These are phyloP conservation scores for Mucor indicus DNA, from an alignment of 371 early-diverging fungal species.

Conservation along the genomic window DNA sequence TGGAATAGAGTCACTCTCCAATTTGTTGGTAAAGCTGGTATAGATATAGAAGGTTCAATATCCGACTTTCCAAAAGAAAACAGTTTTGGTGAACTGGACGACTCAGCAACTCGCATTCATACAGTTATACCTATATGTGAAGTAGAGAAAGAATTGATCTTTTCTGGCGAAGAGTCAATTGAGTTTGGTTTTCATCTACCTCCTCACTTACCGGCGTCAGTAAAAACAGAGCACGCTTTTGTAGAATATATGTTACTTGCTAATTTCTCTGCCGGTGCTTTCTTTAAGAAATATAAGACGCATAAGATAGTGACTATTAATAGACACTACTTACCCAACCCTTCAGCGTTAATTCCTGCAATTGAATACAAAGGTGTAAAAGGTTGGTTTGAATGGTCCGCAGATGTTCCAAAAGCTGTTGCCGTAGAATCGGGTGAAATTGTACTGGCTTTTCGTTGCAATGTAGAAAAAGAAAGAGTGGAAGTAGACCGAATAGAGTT, in stretches of 20 bases:
- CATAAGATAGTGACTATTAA: constrained; percentile 30
- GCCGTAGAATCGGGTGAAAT: constrained; percentile 45
- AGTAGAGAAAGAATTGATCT: constrained; percentile 47
- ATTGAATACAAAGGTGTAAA: constrained; percentile 28
- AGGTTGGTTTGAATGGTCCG: constrained; percentile 50
- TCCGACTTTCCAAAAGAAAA: constrained; percentile 13
- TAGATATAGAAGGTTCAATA: constrained; percentile 28
- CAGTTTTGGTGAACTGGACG: constrained; percentile 9
- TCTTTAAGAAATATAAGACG: constrained; percentile 40
- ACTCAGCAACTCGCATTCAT: constrained; percentile 20
- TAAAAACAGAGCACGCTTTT: constrained; percentile 32
- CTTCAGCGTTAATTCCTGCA: constrained; percentile 44
- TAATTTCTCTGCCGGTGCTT: constrained; percentile 40
- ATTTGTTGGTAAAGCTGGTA: constrained; percentile 36
- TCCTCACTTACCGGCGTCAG: constrained; percentile 32
- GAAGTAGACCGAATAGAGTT: constrained; percentile 36
- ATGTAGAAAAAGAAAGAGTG: constrained; percentile 43
- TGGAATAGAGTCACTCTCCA: constrained; percentile 48
- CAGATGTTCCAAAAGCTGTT: constrained; percentile 40
- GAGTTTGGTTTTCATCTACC: constrained; percentile 48
- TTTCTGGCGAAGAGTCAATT: constrained; percentile 36
- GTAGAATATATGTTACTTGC: constrained; percentile 45
- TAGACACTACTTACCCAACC: constrained; percentile 43
- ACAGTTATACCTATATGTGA: constrained; percentile 34
- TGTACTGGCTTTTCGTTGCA: constrained; percentile 38